These are phyloP conservation scores for Carallia pectinifolia DNA, from an alignment of 345 rosid species.

Conservation along the genomic window DNA sequence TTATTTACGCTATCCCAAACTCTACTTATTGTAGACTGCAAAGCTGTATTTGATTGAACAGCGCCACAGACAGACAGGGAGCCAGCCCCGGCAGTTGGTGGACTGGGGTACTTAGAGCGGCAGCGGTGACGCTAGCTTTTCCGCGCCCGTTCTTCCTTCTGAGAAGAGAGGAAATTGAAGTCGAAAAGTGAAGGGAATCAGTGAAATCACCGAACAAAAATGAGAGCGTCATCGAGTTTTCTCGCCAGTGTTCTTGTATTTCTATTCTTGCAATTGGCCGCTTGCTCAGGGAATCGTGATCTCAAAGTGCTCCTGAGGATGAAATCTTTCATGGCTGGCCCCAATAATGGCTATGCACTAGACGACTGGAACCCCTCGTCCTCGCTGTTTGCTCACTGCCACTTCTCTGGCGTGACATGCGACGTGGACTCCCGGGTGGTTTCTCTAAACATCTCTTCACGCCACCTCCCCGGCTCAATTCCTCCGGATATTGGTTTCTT, in stretches of 20 bases:
- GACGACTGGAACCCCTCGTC: slow-evolving; percentile 56
- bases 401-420: slow-evolving; percentile 78
- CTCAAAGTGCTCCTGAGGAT: slow-evolving; percentile 57
- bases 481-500: slow-evolving; percentile 72
- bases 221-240: slow-evolving; percentile 25
- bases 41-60: slow-evolving; percentile 4
- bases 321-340: slow-evolving; percentile 62
- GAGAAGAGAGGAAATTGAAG: not conserved
- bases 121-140: too few relatives aligned
- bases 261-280: not conserved
- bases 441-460: slow-evolving; percentile 53
- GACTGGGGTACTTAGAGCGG: too few relatives aligned
- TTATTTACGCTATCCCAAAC: slow-evolving; percentile 15
- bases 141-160: not conserved
- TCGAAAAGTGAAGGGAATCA: not conserved
- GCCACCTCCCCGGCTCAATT: slow-evolving; percentile 48
- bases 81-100: not conserved
- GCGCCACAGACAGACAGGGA: slow-evolving; percentile 11
- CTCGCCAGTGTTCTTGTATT: slow-evolving; percentile 21
- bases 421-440: slow-evolving; percentile 49
- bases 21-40: slow-evolving; percentile 31
- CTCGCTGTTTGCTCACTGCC: slow-evolving; percentile 61
- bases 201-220: not conserved
- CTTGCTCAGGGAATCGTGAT: slow-evolving; percentile 44
- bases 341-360: slow-evolving; percentile 47